Evolutionary conservation across 225 moss, liverwort and hornwort species (phyloP).

Genomic region (Polytrichum formosum): DNA sequence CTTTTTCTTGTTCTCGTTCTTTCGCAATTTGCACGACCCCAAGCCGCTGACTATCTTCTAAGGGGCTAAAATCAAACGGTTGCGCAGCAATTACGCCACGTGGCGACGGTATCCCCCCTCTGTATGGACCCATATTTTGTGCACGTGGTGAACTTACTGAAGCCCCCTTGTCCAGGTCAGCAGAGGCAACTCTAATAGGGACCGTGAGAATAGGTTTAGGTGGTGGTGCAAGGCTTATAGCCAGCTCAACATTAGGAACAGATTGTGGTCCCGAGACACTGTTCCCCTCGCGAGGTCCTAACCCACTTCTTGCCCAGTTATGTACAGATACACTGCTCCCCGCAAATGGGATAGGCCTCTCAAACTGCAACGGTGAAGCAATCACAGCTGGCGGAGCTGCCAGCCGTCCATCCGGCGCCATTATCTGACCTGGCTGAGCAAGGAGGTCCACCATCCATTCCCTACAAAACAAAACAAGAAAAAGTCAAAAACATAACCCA

Average conservation of each 20-base stretch:
- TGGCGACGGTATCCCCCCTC: slow-evolving; percentile 53
- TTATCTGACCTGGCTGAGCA: slow-evolving; percentile 66
- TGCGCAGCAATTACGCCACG: slow-evolving; percentile 40
- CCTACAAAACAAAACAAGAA: slow-evolving; percentile 28
- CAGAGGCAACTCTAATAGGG: slow-evolving; percentile 5
- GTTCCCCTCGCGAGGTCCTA: slow-evolving; percentile 32
- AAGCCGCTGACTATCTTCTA: slow-evolving; percentile 36
- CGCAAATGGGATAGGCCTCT: slow-evolving; percentile 73
- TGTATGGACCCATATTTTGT: slow-evolving; percentile 38
- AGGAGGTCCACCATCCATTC: slow-evolving; percentile 99
- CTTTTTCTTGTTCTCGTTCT: slow-evolving; percentile 50
- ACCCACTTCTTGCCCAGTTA: slow-evolving; percentile 70
- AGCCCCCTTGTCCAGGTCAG: slow-evolving; percentile 22
- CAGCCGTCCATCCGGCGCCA: slow-evolving; percentile 73
- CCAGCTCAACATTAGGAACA: slow-evolving; percentile 18
- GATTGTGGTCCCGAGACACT: slow-evolving; percentile 1
- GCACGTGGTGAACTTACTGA: slow-evolving; percentile 31
- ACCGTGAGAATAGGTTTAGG: slow-evolving; percentile 7
- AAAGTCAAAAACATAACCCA: not conserved
- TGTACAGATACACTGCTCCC: slow-evolving; percentile 70
- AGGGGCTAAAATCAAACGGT: slow-evolving; percentile 56
- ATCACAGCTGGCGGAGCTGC: slow-evolving; percentile 73
- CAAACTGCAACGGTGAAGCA: slow-evolving; percentile 83
- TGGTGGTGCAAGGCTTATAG: not conserved
- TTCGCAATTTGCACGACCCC: slow-evolving; percentile 39